Evolutionary conservation across 164 flowering plant genomes (phyloP).

Genomic region (Vitis rupestris): DNA sequence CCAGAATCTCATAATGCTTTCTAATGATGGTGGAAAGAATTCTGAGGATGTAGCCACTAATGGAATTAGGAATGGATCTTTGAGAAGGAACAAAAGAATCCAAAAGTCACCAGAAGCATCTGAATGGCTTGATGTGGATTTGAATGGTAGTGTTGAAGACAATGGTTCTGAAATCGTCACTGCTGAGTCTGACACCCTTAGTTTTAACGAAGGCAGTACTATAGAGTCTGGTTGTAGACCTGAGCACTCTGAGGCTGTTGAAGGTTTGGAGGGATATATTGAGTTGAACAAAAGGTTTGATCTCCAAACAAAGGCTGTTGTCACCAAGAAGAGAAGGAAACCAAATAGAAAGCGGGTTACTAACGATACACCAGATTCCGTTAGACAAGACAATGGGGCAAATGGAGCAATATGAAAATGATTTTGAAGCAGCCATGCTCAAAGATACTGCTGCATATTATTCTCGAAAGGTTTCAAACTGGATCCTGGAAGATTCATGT

Average conservation of each 20-base stretch:
- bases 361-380: slow-evolving; percentile 34
- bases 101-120: slow-evolving; percentile 50
- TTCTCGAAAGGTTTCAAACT: slow-evolving; percentile 77
- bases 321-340: slow-evolving; percentile 74
- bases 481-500: slow-evolving; percentile 87
- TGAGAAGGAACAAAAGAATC: slow-evolving; percentile 35
- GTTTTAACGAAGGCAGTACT: slow-evolving; percentile 48
- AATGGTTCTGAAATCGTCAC: slow-evolving; percentile 50
- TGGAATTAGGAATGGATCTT: slow-evolving; percentile 27
- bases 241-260: slow-evolving; percentile 37
- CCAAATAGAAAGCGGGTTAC: slow-evolving; percentile 51
- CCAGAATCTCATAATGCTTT: slow-evolving; percentile 24
- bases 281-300: slow-evolving; percentile 50
- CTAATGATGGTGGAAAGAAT: slow-evolving; percentile 25
- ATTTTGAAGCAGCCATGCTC: slow-evolving; percentile 69
- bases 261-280: slow-evolving; percentile 36
- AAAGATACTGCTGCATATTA: slow-evolving; percentile 67
- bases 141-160: slow-evolving; percentile 61
- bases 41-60: slow-evolving; percentile 19
- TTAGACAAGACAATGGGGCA: slow-evolving; percentile 28
- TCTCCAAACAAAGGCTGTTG: slow-evolving; percentile 45
- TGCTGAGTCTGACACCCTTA: slow-evolving; percentile 48
- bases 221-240: slow-evolving; percentile 45
- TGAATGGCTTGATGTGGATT: slow-evolving; percentile 33
- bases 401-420: slow-evolving; percentile 40